Conservation (phyloP, 2,329 filamentous ascomycete genomes). For the Aspergillus jensenii region DNA sequence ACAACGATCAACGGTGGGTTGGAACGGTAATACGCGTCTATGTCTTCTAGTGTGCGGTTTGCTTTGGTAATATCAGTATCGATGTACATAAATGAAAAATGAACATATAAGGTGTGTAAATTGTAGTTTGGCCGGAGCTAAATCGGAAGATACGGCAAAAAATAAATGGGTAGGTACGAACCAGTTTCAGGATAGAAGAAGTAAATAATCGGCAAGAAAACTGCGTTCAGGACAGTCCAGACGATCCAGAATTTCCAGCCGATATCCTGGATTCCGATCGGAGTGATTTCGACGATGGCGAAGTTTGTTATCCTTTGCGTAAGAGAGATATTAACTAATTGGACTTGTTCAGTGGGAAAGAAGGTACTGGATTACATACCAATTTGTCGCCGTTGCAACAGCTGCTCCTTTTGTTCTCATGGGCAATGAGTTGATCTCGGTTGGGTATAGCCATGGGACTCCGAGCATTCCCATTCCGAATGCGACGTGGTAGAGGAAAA, state of each 20-base stretch:
- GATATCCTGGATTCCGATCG: constrained; percentile 43
- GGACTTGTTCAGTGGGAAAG: not conserved
- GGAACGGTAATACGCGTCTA: constrained; percentile 40
- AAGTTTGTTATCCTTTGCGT: constrained; percentile 23
- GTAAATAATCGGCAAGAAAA: constrained; percentile 51
- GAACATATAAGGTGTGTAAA: not conserved
- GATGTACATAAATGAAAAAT: constrained; percentile 10
- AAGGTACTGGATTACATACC: constrained; percentile 16
- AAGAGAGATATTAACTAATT: too few species aligned
- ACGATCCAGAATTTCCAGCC: constrained; percentile 47
- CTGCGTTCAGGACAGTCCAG: constrained; percentile 46
- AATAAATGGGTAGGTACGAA: not conserved
- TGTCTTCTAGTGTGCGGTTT: constrained; percentile 32
- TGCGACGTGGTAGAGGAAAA: constrained; percentile 54
- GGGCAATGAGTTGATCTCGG: constrained; percentile 49
- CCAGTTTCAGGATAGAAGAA: constrained; percentile 38
- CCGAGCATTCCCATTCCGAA: constrained; percentile 49
- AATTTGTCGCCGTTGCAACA: constrained; percentile 51
- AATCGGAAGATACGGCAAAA: too few species aligned
- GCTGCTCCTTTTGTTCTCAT: constrained; percentile 51
- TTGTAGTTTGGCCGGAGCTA: too few species aligned
- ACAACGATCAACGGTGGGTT: constrained; percentile 47
- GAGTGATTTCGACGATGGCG: constrained; percentile 46
- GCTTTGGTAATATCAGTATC: constrained; percentile 10
- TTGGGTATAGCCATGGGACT: constrained; percentile 38